A percentile compares a stretch with the other conserved stretches of the same genome.
Conservation (phyloP, 1,139 yeast species). For the Pichia sp. region DNA sequence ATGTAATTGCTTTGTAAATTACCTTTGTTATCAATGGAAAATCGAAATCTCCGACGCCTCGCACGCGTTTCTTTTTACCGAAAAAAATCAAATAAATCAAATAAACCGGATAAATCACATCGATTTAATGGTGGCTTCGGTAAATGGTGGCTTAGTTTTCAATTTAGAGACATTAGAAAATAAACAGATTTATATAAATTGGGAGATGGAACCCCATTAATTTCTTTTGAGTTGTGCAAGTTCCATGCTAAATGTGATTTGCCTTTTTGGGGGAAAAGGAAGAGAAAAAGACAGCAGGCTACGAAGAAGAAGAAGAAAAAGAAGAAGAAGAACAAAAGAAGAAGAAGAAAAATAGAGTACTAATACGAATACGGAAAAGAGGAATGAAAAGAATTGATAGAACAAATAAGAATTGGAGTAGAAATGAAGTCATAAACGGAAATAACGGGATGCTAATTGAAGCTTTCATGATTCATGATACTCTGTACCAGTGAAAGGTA, state of each 20-base stretch:
- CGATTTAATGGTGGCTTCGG: background rate
- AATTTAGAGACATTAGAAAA: background rate
- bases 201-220: background rate
- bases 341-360: background rate
- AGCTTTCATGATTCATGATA: background rate
- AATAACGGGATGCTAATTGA: background rate
- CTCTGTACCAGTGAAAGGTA: background rate
- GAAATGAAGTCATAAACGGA: background rate
- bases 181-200: background rate
- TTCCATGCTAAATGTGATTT: too few relatives aligned
- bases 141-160: too few relatives aligned
- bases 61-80: background rate
- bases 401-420: background rate
- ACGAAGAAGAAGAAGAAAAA: background rate
- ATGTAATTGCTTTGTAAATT: too few relatives aligned
- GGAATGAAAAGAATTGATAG: too few relatives aligned
- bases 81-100: too few relatives aligned
- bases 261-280: background rate
- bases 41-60: background rate
- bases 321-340: background rate
- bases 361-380: too few relatives aligned
- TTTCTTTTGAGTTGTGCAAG: too few relatives aligned
- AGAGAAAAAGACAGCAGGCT: background rate
- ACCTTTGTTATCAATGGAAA: background rate
- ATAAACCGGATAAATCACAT: too few relatives aligned